Evolutionary conservation across 2,329 filamentous ascomycete species (phyloP), one percentile per base, ranked within the genome.

Genomic region (Ophiostoma sp.): DNA sequence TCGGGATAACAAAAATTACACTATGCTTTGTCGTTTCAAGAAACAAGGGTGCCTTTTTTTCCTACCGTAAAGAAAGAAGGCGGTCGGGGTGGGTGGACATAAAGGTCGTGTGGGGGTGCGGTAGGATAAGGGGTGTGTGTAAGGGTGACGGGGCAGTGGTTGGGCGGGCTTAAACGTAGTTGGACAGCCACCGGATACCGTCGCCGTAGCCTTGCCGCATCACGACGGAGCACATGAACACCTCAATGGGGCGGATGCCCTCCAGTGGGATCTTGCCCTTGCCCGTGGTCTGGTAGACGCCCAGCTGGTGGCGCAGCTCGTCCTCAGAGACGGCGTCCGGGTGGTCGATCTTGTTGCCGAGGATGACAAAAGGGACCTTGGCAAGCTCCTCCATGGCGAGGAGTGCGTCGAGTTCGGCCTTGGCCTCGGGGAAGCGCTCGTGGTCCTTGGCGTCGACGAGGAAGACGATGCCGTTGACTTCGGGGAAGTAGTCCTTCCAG

Each of bases 301-400:
- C 96, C 74, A 99, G 87, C 82, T 95, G 92, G 82, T 95, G 92
- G 83, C 96, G 90, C 80, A 98, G 89, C 86, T 98, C 94, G 79
- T 98, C 95, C 88, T 99, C 96, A 77, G 92, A 95, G 72, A 98
- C 91, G 76, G 96, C 96, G 78, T 97, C 93, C 71, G 95, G 95
- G 86, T 98, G 95, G 83, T 99, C 96, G 83, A 99, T 99, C 90
- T 99, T 99, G 90, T 99, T 99, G 79, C 96, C 96, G 76, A 99
- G 90, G 78, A 99, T 90, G 75, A 98, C 90, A 83, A 98, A 98
- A 72, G 96, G 96, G 9, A 97, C 96, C 87, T 97, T 98, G 82
- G 90, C 87, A 52, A 99, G 90, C 82, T 98, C 95, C 85, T 99
- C 96, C 95, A 99, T 98, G 76, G 93, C 91, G 78, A 99, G 89